phyloP scores from a whole-genome alignment of 345 rosid genomes.

The Noccaea caerulescens region DNA sequence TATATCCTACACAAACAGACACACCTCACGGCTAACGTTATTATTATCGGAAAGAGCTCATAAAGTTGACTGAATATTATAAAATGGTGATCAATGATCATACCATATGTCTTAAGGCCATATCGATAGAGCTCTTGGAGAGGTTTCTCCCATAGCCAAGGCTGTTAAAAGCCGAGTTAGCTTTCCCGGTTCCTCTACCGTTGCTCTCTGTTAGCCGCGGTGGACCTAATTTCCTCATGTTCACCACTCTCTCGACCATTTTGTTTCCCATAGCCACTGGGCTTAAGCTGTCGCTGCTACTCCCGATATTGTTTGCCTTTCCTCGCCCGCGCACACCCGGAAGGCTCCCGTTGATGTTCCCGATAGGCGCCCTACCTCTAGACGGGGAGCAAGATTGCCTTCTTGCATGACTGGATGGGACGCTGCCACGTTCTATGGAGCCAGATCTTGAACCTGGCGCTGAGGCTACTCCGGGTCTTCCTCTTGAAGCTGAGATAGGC shows the following conservation, averaged over 20 bases:
- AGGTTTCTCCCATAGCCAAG: slow-evolving; percentile 84
- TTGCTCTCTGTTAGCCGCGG: slow-evolving; percentile 57
- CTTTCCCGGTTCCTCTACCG: slow-evolving; percentile 33
- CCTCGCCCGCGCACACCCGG: slow-evolving; percentile 47
- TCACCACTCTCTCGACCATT: slow-evolving; percentile 92
- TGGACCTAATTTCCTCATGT: slow-evolving; percentile 85
- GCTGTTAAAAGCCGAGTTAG: slow-evolving; percentile 54
- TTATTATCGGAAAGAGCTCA: not conserved
- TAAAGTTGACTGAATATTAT: not conserved
- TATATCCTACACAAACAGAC: slow-evolving; percentile 61
- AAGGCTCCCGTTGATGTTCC: slow-evolving; percentile 43
- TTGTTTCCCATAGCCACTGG: slow-evolving; percentile 76
- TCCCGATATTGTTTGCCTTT: slow-evolving; percentile 38
- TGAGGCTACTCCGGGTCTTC: slow-evolving; percentile 63
- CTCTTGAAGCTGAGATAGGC: slow-evolving; percentile 71
- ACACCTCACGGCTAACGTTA: not conserved
- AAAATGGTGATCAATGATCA: not conserved
- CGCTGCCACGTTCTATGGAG: slow-evolving; percentile 59
- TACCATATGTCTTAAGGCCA: slow-evolving; percentile 96
- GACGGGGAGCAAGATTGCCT: slow-evolving; percentile 58
- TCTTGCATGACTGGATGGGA: slow-evolving; percentile 35
- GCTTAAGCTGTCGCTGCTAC: slow-evolving; percentile 54
- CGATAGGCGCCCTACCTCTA: slow-evolving; percentile 58
- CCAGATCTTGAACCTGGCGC: slow-evolving; percentile 51
- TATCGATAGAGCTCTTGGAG: slow-evolving; percentile 84